A percentile compares a stretch with the other conserved stretches of the same genome.
Evolutionary conservation across 163 green algal genomes (phyloP).

Genomic region (Chlamydomonas reinhardtii): DNA sequence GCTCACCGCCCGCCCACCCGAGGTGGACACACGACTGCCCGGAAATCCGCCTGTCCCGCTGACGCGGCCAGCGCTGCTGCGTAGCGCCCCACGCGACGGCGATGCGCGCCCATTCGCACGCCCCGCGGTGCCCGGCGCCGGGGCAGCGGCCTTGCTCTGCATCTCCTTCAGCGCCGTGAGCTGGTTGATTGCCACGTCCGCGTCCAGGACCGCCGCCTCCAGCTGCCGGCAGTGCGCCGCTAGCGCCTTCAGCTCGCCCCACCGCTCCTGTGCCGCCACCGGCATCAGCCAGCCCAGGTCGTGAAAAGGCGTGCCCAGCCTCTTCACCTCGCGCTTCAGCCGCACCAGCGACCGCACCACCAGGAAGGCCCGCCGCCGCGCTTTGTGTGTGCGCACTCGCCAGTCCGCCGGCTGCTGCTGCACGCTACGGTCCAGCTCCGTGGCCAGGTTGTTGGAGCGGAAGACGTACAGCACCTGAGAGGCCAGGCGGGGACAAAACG

Average conservation of each 20-base stretch:
- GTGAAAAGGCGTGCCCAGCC: not conserved
- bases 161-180: slow-evolving; percentile 12
- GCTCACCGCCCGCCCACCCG: slow-evolving; percentile 13
- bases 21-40: too few relatives aligned
- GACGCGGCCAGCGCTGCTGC: not conserved
- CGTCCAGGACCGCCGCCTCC: slow-evolving; percentile 14
- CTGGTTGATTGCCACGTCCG: slow-evolving; percentile 33
- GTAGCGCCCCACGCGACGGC: not conserved
- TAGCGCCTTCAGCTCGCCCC: slow-evolving; percentile 46
- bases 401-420: slow-evolving; percentile 30
- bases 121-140: not conserved
- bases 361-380: slow-evolving; percentile 32
- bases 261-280: slow-evolving; percentile 40
- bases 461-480: slow-evolving; percentile 21
- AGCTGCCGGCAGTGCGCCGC: slow-evolving; percentile 23
- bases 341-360: slow-evolving; percentile 42
- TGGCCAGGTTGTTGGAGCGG: slow-evolving; percentile 17
- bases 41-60: not conserved
- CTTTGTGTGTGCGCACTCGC: not conserved
- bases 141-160: not conserved
- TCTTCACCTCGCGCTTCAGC: slow-evolving; percentile 46
- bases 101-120: not conserved
- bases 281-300: slow-evolving; percentile 47
- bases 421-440: slow-evolving; percentile 45
- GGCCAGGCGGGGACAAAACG: not conserved